A percentile compares a stretch with the other conserved stretches of the same genome.
phyloP scores from a whole-genome alignment of 257 asterid species.

The Verbascum thapsus region DNA sequence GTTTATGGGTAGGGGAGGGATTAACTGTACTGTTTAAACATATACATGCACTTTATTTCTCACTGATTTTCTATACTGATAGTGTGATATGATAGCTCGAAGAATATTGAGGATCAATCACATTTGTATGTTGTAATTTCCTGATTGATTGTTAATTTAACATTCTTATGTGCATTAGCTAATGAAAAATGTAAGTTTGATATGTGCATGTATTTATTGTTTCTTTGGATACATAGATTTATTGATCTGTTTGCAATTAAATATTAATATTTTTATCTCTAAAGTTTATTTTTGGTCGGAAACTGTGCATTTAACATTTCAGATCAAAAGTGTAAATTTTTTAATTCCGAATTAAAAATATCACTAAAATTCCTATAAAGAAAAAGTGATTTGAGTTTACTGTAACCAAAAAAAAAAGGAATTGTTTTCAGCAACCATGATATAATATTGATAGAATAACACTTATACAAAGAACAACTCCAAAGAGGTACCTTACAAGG shows the following conservation, averaged over 20 bases:
- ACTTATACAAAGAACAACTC: slow-evolving; percentile 33
- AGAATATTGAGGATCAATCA: slow-evolving; percentile 32
- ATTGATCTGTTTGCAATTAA: no score
- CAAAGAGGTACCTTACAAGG: slow-evolving; percentile 12
- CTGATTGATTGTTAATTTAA: slow-evolving; percentile 23
- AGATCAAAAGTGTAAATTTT: no score
- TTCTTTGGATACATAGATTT: background rate
- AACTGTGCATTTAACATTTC: no score
- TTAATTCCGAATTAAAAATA: no score
- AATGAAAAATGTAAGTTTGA: slow-evolving; percentile 17
- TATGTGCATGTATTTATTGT: background rate
- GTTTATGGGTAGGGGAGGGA: slow-evolving; percentile 28
- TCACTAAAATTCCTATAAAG: no score
- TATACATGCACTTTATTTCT: slow-evolving; percentile 33
- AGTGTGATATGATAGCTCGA: slow-evolving; percentile 38
- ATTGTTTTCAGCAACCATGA: no score
- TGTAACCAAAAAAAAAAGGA: no score
- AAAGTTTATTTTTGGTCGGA: no score
- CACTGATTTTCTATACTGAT: slow-evolving; percentile 32
- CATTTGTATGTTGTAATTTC: slow-evolving; percentile 37
- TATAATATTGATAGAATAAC: slow-evolving; percentile 33
- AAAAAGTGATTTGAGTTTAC: no score
- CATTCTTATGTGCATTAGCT: slow-evolving; percentile 20
- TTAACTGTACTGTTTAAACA: slow-evolving; percentile 38
- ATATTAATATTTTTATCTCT: no score